These are phyloP conservation scores for Martiniozyma asiatica DNA, from an alignment of 1,139 yeast species.

Conservation along the genomic window DNA sequence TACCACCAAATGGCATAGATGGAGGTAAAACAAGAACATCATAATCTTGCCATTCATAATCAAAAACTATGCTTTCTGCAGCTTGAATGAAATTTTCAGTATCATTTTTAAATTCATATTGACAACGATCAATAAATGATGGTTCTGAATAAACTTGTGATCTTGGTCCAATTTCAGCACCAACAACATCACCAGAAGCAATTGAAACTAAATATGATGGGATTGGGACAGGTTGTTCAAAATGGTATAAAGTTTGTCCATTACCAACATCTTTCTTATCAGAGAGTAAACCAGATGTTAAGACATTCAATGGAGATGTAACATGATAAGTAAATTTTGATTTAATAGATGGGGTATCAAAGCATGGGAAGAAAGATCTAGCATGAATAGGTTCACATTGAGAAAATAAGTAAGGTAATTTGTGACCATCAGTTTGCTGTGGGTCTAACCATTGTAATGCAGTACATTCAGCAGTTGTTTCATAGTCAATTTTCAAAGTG, in stretches of 20 bases:
- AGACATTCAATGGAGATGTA: slow-evolving; percentile 51
- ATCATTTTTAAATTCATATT: slow-evolving; percentile 72
- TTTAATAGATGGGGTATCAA: slow-evolving; percentile 83
- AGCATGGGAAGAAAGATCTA: slow-evolving; percentile 77
- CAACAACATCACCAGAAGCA: slow-evolving; percentile 70
- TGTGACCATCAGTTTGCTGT: slow-evolving; percentile 66
- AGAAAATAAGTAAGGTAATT: slow-evolving; percentile 68
- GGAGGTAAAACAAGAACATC: slow-evolving; percentile 73
- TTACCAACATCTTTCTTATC: slow-evolving; percentile 11
- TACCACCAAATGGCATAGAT: slow-evolving; percentile 89
- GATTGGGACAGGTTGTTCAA: slow-evolving; percentile 70
- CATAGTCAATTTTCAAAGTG: slow-evolving; percentile 36
- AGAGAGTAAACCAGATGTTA: slow-evolving; percentile 54
- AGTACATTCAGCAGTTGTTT: slow-evolving; percentile 66
- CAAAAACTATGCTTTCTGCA: slow-evolving; percentile 72
- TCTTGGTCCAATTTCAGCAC: slow-evolving; percentile 73
- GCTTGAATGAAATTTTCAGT: slow-evolving; percentile 65
- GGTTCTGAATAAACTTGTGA: slow-evolving; percentile 79
- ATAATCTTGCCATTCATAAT: slow-evolving; percentile 78
- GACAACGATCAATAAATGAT: slow-evolving; percentile 49
- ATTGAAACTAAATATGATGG: slow-evolving; percentile 78
- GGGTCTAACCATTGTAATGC: slow-evolving; percentile 79
- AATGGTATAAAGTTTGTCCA: slow-evolving; percentile 25
- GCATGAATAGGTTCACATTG: slow-evolving; percentile 92
- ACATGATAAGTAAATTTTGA: slow-evolving; percentile 50